Conservation (phyloP, 2,329 filamentous ascomycete genomes). For the Colletotrichum incanum region DNA sequence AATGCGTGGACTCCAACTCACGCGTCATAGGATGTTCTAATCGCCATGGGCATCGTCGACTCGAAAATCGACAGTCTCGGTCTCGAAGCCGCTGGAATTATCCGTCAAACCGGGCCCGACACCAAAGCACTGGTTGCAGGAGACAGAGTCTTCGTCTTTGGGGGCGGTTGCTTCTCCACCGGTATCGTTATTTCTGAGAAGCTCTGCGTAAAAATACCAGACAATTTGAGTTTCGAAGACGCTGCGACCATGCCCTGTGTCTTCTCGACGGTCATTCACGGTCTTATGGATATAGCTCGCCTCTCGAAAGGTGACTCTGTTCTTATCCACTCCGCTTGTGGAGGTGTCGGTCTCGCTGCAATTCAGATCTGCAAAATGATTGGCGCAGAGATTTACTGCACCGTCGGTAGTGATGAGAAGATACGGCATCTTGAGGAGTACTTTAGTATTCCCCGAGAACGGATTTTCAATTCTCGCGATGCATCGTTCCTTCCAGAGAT, state of each 20-base stretch:
- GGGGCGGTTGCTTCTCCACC: conserved; percentile 30
- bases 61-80: conserved; percentile 43
- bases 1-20: neutral
- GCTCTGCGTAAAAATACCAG: conserved; percentile 53
- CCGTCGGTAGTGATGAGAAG: conserved; percentile 53
- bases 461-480: conserved; percentile 52
- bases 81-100: conserved; percentile 52
- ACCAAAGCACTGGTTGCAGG: conserved; percentile 50
- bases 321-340: conserved; percentile 50
- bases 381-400: conserved; percentile 54
- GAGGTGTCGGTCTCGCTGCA: conserved; percentile 49
- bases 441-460: conserved; percentile 49
- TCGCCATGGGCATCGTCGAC: conserved; percentile 47
- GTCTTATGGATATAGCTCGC: conserved; percentile 50
- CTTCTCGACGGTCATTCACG: conserved; percentile 53
- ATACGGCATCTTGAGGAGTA: conserved; percentile 46
- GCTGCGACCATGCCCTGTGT: conserved; percentile 55
- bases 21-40: conserved; percentile 14
- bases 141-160: conserved; percentile 25
- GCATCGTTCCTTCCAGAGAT: conserved; percentile 49
- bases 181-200: conserved; percentile 14
- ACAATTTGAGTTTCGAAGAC: conserved; percentile 52
- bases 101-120: conserved; percentile 49
- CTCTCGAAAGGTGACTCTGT: conserved; percentile 47
- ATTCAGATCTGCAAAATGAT: conserved; percentile 48